Evolutionary conservation across 306 rosid species (phyloP).

Genomic region (Acacia crassicarpa): DNA sequence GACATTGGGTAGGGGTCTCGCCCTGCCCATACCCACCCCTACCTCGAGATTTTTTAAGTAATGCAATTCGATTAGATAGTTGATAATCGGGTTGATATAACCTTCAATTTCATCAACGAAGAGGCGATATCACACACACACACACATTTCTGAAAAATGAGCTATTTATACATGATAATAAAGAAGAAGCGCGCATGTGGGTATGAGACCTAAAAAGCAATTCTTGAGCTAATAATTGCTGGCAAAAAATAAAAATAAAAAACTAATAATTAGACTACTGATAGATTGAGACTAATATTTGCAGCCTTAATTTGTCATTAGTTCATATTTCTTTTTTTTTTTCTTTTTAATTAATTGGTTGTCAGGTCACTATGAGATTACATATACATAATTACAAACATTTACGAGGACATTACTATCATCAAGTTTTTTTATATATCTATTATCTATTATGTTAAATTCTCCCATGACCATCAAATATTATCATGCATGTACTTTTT

Average conservation of each 20-base stretch:
- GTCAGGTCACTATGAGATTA: neutral
- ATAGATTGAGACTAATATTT: neutral
- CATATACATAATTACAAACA: neutral
- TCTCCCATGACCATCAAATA: too few species aligned
- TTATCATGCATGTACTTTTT: too few species aligned
- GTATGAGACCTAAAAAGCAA: neutral
- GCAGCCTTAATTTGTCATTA: neutral
- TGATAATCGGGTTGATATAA: neutral
- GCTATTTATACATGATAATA: neutral
- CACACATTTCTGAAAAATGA: too few species aligned
- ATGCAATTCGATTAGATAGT: neutral
- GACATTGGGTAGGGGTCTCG: too few species aligned
- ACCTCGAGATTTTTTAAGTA: neutral
- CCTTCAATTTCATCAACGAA: neutral
- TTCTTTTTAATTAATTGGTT: neutral
- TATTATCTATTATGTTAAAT: too few species aligned
- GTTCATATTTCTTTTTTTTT: neutral
- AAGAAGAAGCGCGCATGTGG: neutral
- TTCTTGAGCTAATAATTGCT: too few species aligned
- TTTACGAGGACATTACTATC: too few species aligned
- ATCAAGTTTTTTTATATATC: too few species aligned
- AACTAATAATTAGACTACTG: neutral
- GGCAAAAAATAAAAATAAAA: too few species aligned
- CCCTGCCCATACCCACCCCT: too few species aligned
- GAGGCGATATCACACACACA: too few species aligned